Base-by-base conservation (phyloP, 192 early-diverging fungal genomes). In the Thoreauomyces humboldtii region DNA sequence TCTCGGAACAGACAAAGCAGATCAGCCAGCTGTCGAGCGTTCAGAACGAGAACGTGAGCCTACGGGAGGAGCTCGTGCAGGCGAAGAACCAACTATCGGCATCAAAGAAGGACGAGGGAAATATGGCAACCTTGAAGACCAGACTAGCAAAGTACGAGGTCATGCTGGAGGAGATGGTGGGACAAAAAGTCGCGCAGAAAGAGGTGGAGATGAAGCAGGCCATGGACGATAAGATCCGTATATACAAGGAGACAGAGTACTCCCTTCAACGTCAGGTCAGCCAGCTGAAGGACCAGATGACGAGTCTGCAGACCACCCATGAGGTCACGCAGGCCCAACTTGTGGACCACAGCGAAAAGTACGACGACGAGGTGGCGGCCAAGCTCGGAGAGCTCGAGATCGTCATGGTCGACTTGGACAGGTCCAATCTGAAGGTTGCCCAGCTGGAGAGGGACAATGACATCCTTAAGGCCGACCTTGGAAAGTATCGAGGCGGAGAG, bases 351-450 rank as follows among this genome's bases (percentile, higher is more conserved):
- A 72, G 71, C 37, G 81, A 83, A 47, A 86, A 87, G 58, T 83
- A 86, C 32, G 70, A 95, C 63, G 87, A 93, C 51, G 87, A 91
- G 52, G 84, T 94, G 43, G 86, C 88, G 2, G 84, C 75, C 9
- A 88, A 89, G 60, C 75, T 92, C 27, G 91, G 90, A 5, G 94
- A 95, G 60, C 73, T 93, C n/a, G 93, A 97, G 63, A 93, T 97
- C 46, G 72, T 93, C 4, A 79, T 87, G 41, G 77, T 87, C 44
- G 94, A 97, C 59, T 74, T 94, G 37, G 93, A 97, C 53, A 84
- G 88, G 24, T 86, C 89, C 17, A 89, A 90, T 45, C 77, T 77
- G 34, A 89, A 83, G 51, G 74, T 89, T 7, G 80, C 81, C 4
- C 80, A 86, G 34, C 66, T 89, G 47, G 83, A 88, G 65, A 70